Base-by-base conservation (phyloP, 345 rosid species). In the Arabis hirsuta region DNA sequence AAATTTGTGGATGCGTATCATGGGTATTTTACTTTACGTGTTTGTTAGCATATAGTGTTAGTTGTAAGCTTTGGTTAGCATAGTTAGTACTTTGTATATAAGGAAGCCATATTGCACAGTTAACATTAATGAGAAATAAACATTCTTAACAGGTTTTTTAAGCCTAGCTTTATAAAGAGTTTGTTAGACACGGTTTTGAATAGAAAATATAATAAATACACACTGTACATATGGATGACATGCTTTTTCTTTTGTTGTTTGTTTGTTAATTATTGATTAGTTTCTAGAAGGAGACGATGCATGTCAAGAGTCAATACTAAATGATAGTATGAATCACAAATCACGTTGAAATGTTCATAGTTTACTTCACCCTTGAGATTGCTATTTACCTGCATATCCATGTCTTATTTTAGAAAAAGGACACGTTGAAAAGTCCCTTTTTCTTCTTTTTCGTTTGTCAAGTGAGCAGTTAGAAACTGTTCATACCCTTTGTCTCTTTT, bases 401-500 rank as follows among this genome's bases (percentile, higher is more conserved):
- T 56, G 53, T 51, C 29, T 20, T 58, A 74, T 41, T n/a, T 11
- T 66, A 74, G 46, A 58, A 19, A 42, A 43, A 20, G 19, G 45
- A 39, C 53, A 53, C 22, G 22, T 22, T 22, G 22, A 22, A 22
- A 58, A 66, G 24, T 4, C 38, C 9, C 60, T 47, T 55, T 55
- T 26, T 12, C 9, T 10, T 63, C 20, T 50, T 20, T 36, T 42
- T 44, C 47, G 5, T 4, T 5, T 10, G 44, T 73, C 71, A 73
- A 65, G 1, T 55, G 71, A 73, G 71, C 32, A 65, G 77, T 65
- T 73, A 56, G 65, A 39, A 38, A 73, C 59, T 55, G 77, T 73
- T 73, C 65, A 38, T 65, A 56, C 42, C 56, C 43, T 47, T 47
- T 69, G 9, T 48, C 29, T 29, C 34, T 63, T 69, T 58, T 48